Evolutionary conservation across 257 asterid genomes (phyloP).

Genomic region (Solanum dulcamara): DNA sequence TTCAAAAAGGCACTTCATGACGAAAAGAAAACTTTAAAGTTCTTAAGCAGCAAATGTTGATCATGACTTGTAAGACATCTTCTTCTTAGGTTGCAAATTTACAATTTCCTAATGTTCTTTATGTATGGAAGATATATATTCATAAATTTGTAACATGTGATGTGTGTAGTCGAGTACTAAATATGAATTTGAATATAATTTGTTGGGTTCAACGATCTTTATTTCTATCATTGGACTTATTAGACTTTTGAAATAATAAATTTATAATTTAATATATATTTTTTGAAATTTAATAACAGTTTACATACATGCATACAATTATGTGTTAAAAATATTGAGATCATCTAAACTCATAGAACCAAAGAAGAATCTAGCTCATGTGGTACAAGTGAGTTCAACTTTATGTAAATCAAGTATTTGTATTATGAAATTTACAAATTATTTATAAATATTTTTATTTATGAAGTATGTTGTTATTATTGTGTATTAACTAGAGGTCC

Average conservation of each 20-base stretch:
- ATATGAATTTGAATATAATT: not conserved
- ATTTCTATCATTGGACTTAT: not conserved
- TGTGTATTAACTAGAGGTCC: too few species aligned
- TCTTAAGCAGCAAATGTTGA: not conserved
- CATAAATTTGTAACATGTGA: not conserved
- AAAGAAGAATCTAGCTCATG: not conserved
- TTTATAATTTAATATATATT: not conserved
- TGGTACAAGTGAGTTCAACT: not conserved
- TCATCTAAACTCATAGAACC: not conserved
- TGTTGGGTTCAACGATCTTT: not conserved
- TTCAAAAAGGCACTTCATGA: not conserved
- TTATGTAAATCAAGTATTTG: not conserved
- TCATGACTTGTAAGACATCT: not conserved
- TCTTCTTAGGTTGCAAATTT: not conserved
- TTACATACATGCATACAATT: not conserved
- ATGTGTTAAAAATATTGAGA: not conserved
- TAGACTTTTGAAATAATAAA: not conserved
- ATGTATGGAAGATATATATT: not conserved
- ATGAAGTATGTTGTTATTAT: too few species aligned
- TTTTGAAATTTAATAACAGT: too few species aligned
- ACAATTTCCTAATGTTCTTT: not conserved
- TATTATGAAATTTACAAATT: not conserved
- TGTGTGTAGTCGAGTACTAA: not conserved
- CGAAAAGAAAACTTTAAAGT: not conserved
- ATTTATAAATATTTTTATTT: not conserved